Evolutionary conservation across 2,329 filamentous ascomycete genomes (phyloP).

Genomic region (Trichoderma breve): DNA sequence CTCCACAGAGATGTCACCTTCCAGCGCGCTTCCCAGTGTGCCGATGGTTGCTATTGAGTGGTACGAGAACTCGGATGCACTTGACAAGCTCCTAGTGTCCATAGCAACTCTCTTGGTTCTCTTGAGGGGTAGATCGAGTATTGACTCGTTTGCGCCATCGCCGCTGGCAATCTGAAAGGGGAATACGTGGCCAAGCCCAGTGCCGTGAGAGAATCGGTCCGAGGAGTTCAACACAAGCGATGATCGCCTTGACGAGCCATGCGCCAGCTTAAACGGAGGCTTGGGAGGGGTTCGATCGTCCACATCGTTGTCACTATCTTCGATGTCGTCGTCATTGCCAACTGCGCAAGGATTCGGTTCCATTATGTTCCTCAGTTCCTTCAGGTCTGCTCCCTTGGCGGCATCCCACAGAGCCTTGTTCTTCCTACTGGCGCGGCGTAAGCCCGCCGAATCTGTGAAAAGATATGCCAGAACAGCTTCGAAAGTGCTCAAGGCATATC

Average conservation of each 20-base stretch:
- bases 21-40: constrained; percentile 69
- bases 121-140: constrained; percentile 38
- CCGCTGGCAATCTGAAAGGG: constrained; percentile 66
- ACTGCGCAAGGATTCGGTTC: constrained; percentile 62
- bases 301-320: constrained; percentile 48
- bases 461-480: constrained; percentile 92
- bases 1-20: constrained; percentile 84
- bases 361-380: constrained; percentile 73
- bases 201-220: constrained; percentile 55
- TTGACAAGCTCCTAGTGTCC: constrained; percentile 86
- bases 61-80: constrained; percentile 79
- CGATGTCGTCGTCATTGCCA: constrained; percentile 45
- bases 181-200: constrained; percentile 78
- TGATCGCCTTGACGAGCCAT: constrained; percentile 44
- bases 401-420: constrained; percentile 90
- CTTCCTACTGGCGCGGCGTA: constrained; percentile 79
- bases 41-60: constrained; percentile 76
- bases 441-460: constrained; percentile 72
- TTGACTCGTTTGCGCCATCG: constrained; percentile 40
- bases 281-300: constrained; percentile 40
- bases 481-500: constrained; percentile 92
- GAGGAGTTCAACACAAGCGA: constrained; percentile 43
- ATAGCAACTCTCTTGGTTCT: constrained; percentile 79
- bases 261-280: constrained; percentile 45
- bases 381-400: constrained; percentile 71